phyloP scores from a whole-genome alignment of 805 yeast species.

The Limtongia smithiae region DNA sequence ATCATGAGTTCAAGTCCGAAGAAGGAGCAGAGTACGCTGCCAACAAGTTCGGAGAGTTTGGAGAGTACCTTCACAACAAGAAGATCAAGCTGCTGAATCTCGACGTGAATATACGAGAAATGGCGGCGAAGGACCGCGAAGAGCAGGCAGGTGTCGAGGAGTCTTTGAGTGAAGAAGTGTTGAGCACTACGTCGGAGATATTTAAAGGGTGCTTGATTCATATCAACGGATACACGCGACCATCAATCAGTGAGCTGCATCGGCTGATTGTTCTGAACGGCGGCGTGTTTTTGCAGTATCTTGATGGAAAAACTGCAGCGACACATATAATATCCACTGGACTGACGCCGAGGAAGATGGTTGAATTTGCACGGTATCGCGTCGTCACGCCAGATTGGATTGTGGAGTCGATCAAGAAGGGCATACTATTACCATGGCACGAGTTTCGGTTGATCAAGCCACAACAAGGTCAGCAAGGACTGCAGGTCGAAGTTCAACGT shows the following conservation, averaged over 20 bases:
- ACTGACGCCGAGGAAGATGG: constrained; percentile 64
- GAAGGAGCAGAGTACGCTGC: constrained; percentile 40
- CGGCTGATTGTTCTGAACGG: constrained; percentile 71
- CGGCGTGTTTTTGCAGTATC: constrained; percentile 67
- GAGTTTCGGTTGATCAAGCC: constrained; percentile 47
- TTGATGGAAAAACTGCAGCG: constrained; percentile 66
- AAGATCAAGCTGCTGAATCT: constrained; percentile 57
- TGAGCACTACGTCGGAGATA: constrained; percentile 39
- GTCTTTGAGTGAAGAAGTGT: constrained; percentile 32
- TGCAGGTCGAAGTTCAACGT: no score
- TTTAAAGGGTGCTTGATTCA: constrained; percentile 64
- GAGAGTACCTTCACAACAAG: constrained; percentile 61
- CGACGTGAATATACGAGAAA: constrained; percentile 39
- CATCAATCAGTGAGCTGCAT: constrained; percentile 71
- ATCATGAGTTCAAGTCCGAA: constrained; percentile 11
- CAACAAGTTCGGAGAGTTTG: constrained; percentile 62
- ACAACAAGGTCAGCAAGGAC: constrained; percentile 6
- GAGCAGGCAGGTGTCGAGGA: neutral
- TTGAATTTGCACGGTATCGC: constrained; percentile 61
- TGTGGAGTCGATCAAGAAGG: constrained; percentile 52
- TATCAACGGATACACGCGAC: constrained; percentile 87
- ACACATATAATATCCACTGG: constrained; percentile 79
- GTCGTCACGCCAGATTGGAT: constrained; percentile 87
- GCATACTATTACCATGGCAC: constrained; percentile 63
- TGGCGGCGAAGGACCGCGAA: no score